Evolutionary conservation across 176 grass and related monocot genomes (phyloP).

Genomic region (Eremochloa ophiuroides): DNA sequence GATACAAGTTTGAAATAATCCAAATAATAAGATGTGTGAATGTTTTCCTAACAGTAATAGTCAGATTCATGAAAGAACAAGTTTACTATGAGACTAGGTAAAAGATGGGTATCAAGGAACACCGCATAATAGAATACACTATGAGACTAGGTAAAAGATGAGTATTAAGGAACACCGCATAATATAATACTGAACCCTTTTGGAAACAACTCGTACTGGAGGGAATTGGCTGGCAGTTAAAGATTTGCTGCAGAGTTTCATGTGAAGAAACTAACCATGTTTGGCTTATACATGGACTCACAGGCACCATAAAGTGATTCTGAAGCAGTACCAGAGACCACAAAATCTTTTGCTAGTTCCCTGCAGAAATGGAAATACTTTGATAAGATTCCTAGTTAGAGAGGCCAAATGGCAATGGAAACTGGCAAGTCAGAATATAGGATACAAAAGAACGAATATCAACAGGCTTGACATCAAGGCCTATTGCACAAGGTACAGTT

Average conservation of each 20-base stretch:
- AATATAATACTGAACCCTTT: not conserved
- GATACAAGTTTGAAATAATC: not conserved
- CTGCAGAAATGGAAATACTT: slow-evolving; percentile 44
- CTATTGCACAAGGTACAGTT: not conserved
- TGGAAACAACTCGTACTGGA: not conserved
- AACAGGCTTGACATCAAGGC: not conserved
- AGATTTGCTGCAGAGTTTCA: not conserved
- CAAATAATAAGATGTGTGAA: not conserved
- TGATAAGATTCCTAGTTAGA: not conserved
- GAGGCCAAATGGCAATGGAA: not conserved
- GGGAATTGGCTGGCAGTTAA: not conserved
- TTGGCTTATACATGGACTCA: slow-evolving; percentile 96
- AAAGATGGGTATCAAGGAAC: not conserved
- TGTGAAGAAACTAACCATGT: slow-evolving; percentile 67
- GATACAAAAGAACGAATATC: not conserved
- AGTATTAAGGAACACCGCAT: not conserved
- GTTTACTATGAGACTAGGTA: not conserved
- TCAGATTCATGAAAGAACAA: not conserved
- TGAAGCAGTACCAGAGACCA: slow-evolving; percentile 84
- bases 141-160: not conserved
- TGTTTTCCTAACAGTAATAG: not conserved
- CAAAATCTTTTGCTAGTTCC: slow-evolving; percentile 95
- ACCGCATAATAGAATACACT: not conserved
- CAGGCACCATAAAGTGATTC: slow-evolving; percentile 92
- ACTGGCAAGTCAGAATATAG: not conserved